Conservation (phyloP, 2,329 filamentous ascomycete genomes). For the Fusarium succisae region DNA sequence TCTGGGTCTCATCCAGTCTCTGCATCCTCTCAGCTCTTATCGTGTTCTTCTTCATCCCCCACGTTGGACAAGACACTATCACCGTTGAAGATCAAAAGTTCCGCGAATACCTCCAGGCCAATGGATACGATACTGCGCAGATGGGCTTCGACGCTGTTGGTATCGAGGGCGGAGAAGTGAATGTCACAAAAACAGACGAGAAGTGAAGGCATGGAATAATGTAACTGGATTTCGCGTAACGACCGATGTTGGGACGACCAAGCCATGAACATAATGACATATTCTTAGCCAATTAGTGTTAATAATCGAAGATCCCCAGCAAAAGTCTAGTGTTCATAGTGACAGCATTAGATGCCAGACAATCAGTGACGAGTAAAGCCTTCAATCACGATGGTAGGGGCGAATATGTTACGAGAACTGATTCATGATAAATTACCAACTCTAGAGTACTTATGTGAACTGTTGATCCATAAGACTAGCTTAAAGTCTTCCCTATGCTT, state of each 20-base stretch:
- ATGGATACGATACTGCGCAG: slow-evolving; percentile 78
- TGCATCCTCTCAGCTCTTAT: slow-evolving; percentile 76
- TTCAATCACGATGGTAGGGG: neutral
- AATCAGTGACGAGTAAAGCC: no score
- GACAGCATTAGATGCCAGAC: no score
- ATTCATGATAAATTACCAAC: neutral
- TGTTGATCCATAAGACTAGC: neutral
- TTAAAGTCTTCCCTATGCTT: neutral
- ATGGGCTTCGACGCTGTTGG: slow-evolving; percentile 54
- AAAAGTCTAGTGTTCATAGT: neutral
- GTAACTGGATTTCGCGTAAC: neutral
- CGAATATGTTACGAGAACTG: neutral
- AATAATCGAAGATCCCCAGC: neutral
- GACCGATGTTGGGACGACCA: neutral
- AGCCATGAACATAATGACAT: neutral
- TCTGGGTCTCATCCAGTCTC: slow-evolving; percentile 82
- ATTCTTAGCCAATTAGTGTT: neutral
- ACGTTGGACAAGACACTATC: slow-evolving; percentile 88
- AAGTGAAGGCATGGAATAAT: neutral
- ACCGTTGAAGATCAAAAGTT: slow-evolving; percentile 80
- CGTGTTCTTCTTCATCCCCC: slow-evolving; percentile 72
- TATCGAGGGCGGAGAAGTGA: slow-evolving; percentile 25
- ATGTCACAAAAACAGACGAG: slow-evolving; percentile 13
- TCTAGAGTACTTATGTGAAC: neutral
- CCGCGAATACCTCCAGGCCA: slow-evolving; percentile 73